phyloP scores from a whole-genome alignment of 805 yeast genomes.

The Saccharomyces cerevisiae region DNA sequence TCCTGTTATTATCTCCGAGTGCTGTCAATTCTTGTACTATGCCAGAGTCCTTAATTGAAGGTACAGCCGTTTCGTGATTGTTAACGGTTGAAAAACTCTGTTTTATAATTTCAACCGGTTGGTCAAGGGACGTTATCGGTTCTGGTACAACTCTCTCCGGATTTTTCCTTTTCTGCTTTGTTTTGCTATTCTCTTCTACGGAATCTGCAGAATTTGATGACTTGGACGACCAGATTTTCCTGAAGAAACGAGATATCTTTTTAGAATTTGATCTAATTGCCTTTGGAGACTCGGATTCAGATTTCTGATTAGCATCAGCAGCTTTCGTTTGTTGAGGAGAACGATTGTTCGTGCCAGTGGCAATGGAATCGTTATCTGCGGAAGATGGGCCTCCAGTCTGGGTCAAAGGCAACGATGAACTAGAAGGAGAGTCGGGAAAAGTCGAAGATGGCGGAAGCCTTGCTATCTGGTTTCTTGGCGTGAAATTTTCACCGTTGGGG shows the following conservation, averaged over 20 bases:
- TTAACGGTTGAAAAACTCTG: neutral
- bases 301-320: neutral
- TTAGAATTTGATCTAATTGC: neutral
- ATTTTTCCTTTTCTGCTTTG: neutral
- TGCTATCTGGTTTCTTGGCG: conserved; percentile 17
- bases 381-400: neutral
- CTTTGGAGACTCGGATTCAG: neutral
- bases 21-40: neutral
- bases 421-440: neutral
- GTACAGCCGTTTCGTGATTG: neutral
- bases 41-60: neutral
- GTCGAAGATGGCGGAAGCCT: neutral
- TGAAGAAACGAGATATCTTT: neutral
- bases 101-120: neutral
- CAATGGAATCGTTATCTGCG: neutral
- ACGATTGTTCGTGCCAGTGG: neutral
- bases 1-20: neutral
- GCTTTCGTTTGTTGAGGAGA: neutral
- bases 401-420: neutral
- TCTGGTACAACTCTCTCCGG: neutral
- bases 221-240: neutral
- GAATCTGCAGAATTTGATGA: neutral
- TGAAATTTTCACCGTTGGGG: conserved; percentile 29
- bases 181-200: neutral
- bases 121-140: neutral